Base-by-base conservation (phyloP, 2,329 filamentous ascomycete genomes). In the Fusarium ramigenum region DNA sequence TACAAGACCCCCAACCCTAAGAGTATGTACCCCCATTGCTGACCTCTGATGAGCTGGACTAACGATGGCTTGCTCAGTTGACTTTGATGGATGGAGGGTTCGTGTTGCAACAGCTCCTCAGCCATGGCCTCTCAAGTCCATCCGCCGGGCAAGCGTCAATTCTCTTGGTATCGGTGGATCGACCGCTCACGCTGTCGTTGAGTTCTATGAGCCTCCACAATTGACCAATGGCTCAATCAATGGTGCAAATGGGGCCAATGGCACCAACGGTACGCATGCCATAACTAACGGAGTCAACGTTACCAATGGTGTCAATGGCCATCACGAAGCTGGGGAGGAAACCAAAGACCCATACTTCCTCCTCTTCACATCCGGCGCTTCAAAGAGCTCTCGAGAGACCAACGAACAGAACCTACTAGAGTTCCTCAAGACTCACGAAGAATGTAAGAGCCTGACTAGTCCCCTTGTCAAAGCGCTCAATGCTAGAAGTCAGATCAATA, bases 141-240 rank as follows among this genome's bases (percentile, higher is more conserved):
- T 77, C 16, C 75, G 72, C 34, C 70, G 78, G 32, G 77, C 73
- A 30, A 79, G 77, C 25, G 72, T 86, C 23, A 77, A 77, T 47
- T 77, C 75, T 4, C 73, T 85, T 62, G 85, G 85, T 4, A 85
- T 84, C 30, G 84, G 85, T 21, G 85, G 85, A 43, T 82, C 82
- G 21, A 86, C 86, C 65, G 82, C 81, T 0, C 85, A 87, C 65
- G 78, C 79, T 7, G 82, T 86, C 19, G 67, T 87, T 53, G 79
- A 82, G 56, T 73, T 73, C 14, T 76, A 76, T 19, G 54, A 75
- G 7, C 61, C 74, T 1, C 58, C 63, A 25, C 54, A 63, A 30
- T 2, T 63, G 7, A 54, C 62, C 8, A 66, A 69, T 10, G 49
- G 49, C 2, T 30, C 32, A 8, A 14, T 30, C 25, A 49, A 72